These are phyloP conservation scores for Auxenochlorella pyrenoidosa DNA, from an alignment of 139 green algal genomes.

Conservation along the genomic window DNA sequence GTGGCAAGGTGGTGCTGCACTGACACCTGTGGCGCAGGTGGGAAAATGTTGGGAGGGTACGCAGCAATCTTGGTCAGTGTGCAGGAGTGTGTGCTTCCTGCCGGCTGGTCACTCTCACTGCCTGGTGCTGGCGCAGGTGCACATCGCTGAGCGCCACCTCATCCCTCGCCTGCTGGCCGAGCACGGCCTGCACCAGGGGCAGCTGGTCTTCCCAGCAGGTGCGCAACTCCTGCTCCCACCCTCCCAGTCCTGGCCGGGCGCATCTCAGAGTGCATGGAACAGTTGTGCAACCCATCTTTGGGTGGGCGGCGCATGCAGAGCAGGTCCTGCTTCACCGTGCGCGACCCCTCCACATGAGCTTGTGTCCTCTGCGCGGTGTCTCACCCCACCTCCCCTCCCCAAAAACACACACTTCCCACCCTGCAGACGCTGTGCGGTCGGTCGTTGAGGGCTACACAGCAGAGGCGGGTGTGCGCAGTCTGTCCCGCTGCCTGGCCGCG, in stretches of 20 bases:
- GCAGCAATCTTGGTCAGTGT: no score
- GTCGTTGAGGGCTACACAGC: slow-evolving; percentile 92
- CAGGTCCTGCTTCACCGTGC: no score
- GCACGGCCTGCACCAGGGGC: slow-evolving; percentile 70
- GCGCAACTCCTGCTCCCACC: neutral
- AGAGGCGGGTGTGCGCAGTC: slow-evolving; percentile 95
- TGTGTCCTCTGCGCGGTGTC: no score
- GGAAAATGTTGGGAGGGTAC: no score
- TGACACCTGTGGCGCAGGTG: no score
- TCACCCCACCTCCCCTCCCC: neutral
- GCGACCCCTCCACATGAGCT: no score
- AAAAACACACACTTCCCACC: neutral
- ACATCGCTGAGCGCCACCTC: slow-evolving; percentile 93
- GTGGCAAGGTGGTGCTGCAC: no score
- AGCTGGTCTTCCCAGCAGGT: slow-evolving; percentile 61
- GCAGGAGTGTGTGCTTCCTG: neutral
- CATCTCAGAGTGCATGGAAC: no score
- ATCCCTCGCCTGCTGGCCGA: slow-evolving; percentile 75
- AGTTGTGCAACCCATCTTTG: no score
- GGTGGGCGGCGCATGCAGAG: no score
- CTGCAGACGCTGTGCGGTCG: slow-evolving; percentile 70
- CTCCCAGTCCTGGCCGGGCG: no score
- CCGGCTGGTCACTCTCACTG: neutral
- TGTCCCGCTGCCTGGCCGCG: slow-evolving; percentile 96
- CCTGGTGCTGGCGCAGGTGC: neutral